Base-by-base conservation (phyloP, 352 stramenopile species). In the Paralagenidium karlingii region DNA sequence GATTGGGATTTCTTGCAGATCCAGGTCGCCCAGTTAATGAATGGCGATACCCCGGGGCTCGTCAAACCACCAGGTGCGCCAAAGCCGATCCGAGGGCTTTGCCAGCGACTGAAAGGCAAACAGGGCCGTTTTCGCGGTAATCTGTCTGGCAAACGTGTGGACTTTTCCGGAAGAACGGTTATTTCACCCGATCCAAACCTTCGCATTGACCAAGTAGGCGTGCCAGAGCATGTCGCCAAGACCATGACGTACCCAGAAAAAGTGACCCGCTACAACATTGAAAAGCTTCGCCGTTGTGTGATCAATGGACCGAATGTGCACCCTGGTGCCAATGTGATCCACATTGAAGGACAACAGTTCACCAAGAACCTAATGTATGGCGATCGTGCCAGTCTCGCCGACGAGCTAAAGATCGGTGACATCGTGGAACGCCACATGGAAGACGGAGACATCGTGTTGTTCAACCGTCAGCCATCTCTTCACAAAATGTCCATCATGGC, bases 401-500 rank as follows among this genome's bases (percentile, higher is more conserved):
- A 95, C 40, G 82, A 94, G 31, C 63, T 99, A 0, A 86, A 94
- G 40, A 83, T 98, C 37, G 96, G 96, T 13, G 96, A 99, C 52
- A 89, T 99, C 30, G 96, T 99, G 18, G 96, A 99, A 65, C 77
- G 96, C 10, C 96, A 99, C 68, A 97, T 99, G 90, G 82, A 97
- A 58, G 93, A 99, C 57, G 95, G 89, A 11, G 96, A 99, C 59
- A 80, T 99, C 43, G 96, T 99, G 25, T 63, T 99, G 1, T 99
- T 99, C 60, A 99, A 99, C 75, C 94, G 96, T 12, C 96, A 99
- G 62, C 96, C 96, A 20, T 99, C 94, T 20, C 68, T 99, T 27
- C 96, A 99, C 75, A 99, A 98, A 57, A 96, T 99, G 68, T 98
- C 88, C 24, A 99, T 99, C 60, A 99, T 99, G 96, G 60, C 69